Conservation (phyloP, 768 basidiomycete species). For the Hericium coralloides region DNA sequence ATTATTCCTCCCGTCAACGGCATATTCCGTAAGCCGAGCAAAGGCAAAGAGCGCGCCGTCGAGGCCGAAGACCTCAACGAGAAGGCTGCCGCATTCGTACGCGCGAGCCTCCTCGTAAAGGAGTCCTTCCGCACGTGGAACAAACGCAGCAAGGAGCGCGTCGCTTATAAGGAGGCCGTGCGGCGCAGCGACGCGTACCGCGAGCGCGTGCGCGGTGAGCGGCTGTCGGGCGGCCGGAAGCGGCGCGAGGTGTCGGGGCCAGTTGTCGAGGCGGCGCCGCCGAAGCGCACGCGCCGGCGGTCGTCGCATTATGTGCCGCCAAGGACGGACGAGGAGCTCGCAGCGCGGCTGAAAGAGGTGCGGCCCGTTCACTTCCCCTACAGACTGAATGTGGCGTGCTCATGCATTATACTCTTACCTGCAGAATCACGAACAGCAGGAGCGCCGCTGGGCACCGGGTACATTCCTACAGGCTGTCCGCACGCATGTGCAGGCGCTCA, state of each 20-base stretch:
- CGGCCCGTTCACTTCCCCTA: constrained; percentile 7
- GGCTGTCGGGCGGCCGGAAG: constrained; percentile 22
- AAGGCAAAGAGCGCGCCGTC: constrained; percentile 3
- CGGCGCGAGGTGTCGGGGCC: constrained; percentile 15
- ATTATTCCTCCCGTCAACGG: constrained; percentile 3
- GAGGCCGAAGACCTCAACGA: constrained; percentile 3
- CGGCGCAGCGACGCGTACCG: constrained; percentile 53
- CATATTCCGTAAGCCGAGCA: constrained; percentile 3
- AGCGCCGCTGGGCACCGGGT: constrained; percentile 64
- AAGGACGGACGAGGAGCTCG: constrained; percentile 56
- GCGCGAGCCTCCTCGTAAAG: constrained; percentile 2
- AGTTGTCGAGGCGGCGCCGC: constrained; percentile 16
- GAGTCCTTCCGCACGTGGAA: constrained; percentile 6
- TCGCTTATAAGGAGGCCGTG: constrained; percentile 37
- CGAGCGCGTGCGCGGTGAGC: constrained; percentile 33
- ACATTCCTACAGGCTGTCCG: constrained; percentile 51
- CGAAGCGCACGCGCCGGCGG: constrained; percentile 26
- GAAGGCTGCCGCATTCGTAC: background rate
- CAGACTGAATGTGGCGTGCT: background rate
- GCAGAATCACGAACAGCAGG: constrained; percentile 67
- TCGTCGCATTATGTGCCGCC: constrained; percentile 42
- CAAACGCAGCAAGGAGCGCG: constrained; percentile 6
- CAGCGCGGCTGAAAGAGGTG: constrained; percentile 62
- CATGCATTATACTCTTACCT: background rate
- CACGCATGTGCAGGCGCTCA: constrained; percentile 25